Evolutionary conservation across 768 basidiomycete species (phyloP).

Genomic region (Lactifluus echinatus): DNA sequence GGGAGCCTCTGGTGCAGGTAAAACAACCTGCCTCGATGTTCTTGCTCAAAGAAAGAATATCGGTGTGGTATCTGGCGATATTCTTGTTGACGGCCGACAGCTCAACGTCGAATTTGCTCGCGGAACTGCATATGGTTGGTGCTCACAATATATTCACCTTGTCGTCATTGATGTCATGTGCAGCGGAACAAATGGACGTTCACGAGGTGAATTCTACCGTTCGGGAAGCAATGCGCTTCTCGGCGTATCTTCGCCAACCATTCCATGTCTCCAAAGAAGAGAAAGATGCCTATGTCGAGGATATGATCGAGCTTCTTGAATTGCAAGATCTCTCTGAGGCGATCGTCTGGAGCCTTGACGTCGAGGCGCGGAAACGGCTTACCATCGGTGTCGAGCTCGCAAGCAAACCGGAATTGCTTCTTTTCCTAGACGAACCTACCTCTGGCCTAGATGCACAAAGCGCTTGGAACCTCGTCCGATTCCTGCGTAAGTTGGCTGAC

Average conservation of each 20-base stretch:
- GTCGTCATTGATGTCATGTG: conserved; percentile 22
- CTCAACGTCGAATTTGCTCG: conserved; percentile 48
- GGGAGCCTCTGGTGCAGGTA: conserved; percentile 79
- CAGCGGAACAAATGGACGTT: conserved; percentile 67
- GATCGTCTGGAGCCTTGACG: conserved; percentile 59
- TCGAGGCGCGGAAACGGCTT: conserved; percentile 75
- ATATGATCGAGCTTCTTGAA: conserved; percentile 77
- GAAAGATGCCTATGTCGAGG: conserved; percentile 75
- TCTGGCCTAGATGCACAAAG: conserved; percentile 58
- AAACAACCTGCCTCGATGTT: conserved; percentile 71
- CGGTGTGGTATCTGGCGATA: conserved; percentile 55
- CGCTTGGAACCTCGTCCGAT: conserved; percentile 79
- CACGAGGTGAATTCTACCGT: conserved; percentile 80
- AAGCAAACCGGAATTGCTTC: conserved; percentile 72
- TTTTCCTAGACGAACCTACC: conserved; percentile 53
- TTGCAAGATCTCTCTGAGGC: conserved; percentile 81
- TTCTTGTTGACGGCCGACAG: conserved; percentile 58
- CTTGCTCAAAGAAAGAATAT: conserved; percentile 69
- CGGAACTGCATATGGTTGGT: conserved; percentile 58
- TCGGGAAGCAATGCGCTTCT: conserved; percentile 79
- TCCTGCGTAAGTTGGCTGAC: conserved; percentile 77
- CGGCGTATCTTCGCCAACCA: conserved; percentile 79
- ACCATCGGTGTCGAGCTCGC: conserved; percentile 91
- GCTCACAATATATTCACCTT: conserved; percentile 21
- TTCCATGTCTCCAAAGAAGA: conserved; percentile 56